A percentile compares a stretch with the other conserved stretches of the same genome.
phyloP scores from a whole-genome alignment of 2,329 filamentous ascomycete species.

The Diaporthe batatas region DNA sequence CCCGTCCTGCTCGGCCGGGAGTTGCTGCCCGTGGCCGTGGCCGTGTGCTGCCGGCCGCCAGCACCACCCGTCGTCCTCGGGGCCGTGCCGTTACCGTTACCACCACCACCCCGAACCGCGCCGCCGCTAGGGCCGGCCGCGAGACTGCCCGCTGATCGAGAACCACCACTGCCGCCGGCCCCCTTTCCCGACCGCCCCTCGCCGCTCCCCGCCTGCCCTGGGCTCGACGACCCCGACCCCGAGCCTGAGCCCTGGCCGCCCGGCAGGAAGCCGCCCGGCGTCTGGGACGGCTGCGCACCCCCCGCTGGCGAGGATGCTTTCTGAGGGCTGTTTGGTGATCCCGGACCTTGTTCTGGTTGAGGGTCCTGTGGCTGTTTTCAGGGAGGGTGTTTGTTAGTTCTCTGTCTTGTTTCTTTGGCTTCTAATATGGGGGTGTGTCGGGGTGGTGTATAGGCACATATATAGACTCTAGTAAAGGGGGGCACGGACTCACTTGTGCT shows the following conservation, averaged over 20 bases:
- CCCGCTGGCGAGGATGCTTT: background rate
- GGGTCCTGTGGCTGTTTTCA: conserved; percentile 15
- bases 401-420: background rate
- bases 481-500: conserved; percentile 20
- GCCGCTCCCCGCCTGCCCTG: background rate
- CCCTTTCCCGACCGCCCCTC: background rate
- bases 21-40: background rate
- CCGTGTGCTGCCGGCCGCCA: background rate
- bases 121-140: conserved; percentile 19
- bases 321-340: conserved; percentile 26
- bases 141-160: background rate
- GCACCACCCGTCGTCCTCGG: background rate
- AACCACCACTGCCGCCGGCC: background rate
- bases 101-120: background rate
- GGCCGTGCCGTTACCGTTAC: background rate
- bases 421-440: background rate
- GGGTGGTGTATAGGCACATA: no score
- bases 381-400: background rate
- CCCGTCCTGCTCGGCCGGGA: conserved; percentile 1
- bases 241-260: background rate
- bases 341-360: conserved; percentile 28
- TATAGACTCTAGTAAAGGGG: background rate
- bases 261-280: conserved; percentile 4
- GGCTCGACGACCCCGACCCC: background rate
- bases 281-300: conserved; percentile 16